Conservation (phyloP, 2,329 filamentous ascomycete species). For the Fusarium chlamydosporum region DNA sequence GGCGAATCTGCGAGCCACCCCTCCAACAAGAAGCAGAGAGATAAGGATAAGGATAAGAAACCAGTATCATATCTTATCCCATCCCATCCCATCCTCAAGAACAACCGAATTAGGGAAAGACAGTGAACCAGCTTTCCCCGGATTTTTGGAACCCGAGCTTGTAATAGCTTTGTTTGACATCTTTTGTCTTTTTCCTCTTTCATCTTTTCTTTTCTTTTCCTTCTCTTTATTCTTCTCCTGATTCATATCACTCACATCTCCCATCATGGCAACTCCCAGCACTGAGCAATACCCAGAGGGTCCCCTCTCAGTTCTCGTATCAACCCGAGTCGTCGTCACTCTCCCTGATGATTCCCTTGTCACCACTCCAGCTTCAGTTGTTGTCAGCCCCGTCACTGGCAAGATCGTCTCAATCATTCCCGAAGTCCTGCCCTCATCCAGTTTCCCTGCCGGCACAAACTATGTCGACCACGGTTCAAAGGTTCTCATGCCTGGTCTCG, state of each 20-base stretch:
- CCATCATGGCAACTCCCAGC: slow-evolving; percentile 53
- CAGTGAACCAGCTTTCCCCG: slow-evolving; percentile 29
- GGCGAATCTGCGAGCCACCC: slow-evolving; percentile 25
- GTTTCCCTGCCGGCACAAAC: slow-evolving; percentile 78
- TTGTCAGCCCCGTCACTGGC: slow-evolving; percentile 81
- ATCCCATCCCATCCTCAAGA: slow-evolving; percentile 8
- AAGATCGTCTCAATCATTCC: slow-evolving; percentile 85
- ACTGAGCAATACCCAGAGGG: slow-evolving; percentile 47
- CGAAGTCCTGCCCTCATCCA: slow-evolving; percentile 78
- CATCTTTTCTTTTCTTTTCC: slow-evolving; percentile 14
- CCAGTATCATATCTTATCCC: slow-evolving; percentile 13
- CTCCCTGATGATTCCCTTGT: slow-evolving; percentile 72
- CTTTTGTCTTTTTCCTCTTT: slow-evolving; percentile 17
- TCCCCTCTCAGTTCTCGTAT: slow-evolving; percentile 81
- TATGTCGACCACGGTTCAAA: slow-evolving; percentile 90
- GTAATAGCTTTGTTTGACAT: slow-evolving; percentile 22
- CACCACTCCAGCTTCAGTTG: slow-evolving; percentile 85
- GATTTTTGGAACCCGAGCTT: slow-evolving; percentile 32
- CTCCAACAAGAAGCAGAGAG: slow-evolving; percentile 40
- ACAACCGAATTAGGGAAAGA: slow-evolving; percentile 11
- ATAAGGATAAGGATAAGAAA: slow-evolving; percentile 46
- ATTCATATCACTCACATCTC: neutral
- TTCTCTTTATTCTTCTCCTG: slow-evolving; percentile 18
- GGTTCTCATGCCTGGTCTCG: slow-evolving; percentile 88
- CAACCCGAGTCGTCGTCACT: slow-evolving; percentile 84